Conservation (phyloP, 352 stramenopile species). For the Phytopythium litorale region DNA sequence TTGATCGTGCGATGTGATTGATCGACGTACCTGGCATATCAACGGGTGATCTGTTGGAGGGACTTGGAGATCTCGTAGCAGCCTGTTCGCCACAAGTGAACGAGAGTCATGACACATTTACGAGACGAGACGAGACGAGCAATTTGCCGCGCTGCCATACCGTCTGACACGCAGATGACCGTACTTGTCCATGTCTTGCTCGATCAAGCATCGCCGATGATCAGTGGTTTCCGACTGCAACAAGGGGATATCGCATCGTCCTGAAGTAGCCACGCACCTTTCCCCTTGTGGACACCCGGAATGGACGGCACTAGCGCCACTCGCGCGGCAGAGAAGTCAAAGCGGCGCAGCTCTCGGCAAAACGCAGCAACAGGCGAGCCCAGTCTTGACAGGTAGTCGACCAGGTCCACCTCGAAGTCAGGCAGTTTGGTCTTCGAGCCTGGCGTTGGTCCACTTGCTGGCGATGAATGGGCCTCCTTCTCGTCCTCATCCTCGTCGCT, state of each 20-base stretch:
- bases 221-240: neutral
- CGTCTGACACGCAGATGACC: slow-evolving; percentile 68
- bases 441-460: neutral
- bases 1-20: neutral
- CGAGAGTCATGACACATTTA: too few relatives aligned
- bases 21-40: slow-evolving; percentile 48
- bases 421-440: neutral
- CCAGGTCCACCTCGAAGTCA: slow-evolving; percentile 65
- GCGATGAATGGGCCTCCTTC: neutral
- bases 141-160: slow-evolving; percentile 18
- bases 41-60: slow-evolving; percentile 54
- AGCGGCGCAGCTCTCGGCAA: slow-evolving; percentile 43
- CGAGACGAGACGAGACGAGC: neutral
- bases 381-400: slow-evolving; percentile 55
- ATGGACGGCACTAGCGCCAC: slow-evolving; percentile 67
- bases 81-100: slow-evolving; percentile 18
- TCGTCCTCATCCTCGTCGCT: slow-evolving; percentile 18
- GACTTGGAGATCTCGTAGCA: slow-evolving; percentile 48
- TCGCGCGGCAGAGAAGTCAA: slow-evolving; percentile 56
- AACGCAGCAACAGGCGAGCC: slow-evolving; percentile 39
- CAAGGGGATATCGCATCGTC: neutral
- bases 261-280: slow-evolving; percentile 26
- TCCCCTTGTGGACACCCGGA: slow-evolving; percentile 63
- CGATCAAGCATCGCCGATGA: neutral
- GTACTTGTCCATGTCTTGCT: slow-evolving; percentile 77